A percentile compares a stretch with the other conserved stretches of the same genome.
phyloP scores from a whole-genome alignment of 495 filamentous ascomycete species.

The Penicillium turbatum region DNA sequence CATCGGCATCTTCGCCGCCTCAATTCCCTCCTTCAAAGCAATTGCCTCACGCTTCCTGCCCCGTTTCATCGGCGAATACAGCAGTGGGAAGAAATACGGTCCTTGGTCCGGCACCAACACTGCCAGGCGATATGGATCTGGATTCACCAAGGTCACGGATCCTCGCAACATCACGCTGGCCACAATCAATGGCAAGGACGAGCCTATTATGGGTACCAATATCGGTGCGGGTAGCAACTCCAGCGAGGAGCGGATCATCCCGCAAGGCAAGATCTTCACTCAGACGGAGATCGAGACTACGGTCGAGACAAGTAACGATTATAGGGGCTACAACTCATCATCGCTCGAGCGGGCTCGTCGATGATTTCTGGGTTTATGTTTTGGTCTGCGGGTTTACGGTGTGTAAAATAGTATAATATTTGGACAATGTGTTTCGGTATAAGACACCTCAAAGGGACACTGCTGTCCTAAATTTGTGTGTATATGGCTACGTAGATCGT shows the following conservation, averaged over 20 bases:
- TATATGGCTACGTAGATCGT: background rate
- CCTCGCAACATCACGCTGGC: conserved; percentile 18
- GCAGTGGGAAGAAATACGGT: conserved; percentile 26
- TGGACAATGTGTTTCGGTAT: conserved; percentile 3
- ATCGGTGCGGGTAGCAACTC: conserved; percentile 21
- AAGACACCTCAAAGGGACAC: background rate
- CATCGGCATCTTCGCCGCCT: conserved; percentile 39
- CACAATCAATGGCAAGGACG: conserved; percentile 15
- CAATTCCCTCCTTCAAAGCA: conserved; percentile 42
- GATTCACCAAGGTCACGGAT: conserved; percentile 31
- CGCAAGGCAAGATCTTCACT: conserved; percentile 35
- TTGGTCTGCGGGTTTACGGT: background rate
- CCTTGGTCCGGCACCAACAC: conserved; percentile 24
- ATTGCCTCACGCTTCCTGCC: conserved; percentile 40
- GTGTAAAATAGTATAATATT: background rate
- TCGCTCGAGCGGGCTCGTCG: conserved; percentile 18
- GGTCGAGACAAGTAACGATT: conserved; percentile 24
- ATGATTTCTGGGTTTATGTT: background rate
- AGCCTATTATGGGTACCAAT: conserved; percentile 23
- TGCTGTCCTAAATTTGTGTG: background rate
- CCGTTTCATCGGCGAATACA: conserved; percentile 39
- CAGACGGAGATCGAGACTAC: conserved; percentile 40
- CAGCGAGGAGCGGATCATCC: conserved; percentile 37
- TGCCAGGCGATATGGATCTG: conserved; percentile 23
- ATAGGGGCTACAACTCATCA: background rate